Base-by-base conservation (phyloP, 495 filamentous ascomycete species). In the Aspergillus homomorphus region DNA sequence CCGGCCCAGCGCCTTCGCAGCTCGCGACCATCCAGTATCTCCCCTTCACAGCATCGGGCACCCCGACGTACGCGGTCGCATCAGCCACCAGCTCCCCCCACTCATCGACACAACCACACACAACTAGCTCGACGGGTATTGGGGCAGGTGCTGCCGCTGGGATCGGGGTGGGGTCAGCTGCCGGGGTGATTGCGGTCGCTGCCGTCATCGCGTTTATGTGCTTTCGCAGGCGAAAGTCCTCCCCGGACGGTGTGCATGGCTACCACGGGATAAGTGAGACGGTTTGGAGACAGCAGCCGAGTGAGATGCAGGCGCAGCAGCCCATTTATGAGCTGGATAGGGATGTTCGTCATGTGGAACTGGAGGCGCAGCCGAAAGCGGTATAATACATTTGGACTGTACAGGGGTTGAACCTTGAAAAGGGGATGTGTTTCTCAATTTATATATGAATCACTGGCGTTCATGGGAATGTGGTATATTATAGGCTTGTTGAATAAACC, bases 21-120 rank as follows among this genome's bases (percentile, higher is more conserved):
- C 57, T 59, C 19, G 28, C 51, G 15, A 54, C 51, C 14, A 54
- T 59, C 16, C 57, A 59, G 30, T 59, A 59, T 42, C 57, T 59
- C 8, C 57, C 57, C 5, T 7, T 24, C 1, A 42, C 21, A 26
- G 57, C 42, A 5, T 49, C 43, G 2, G 23, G 41, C 6, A 54
- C 57, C 0, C 53, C 53, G 21, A 44, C 51, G 4, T 45, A 50
- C 6, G 41, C 56, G 23, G 51, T 42, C n/a, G 20, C 56, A 10
- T 52, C 56, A 16, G 18, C 48, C 45, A 24, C 45, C 46, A 14
- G 21, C 10, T 14, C 46, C 9, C 2, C 44, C n/a, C 9, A 18
- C 1, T 18, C 44, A 28, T 28, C 26, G 26, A 28, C 1, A 50
- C 45, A 21, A n/a, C 12, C 12, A 45, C n/a, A n/a, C n/a, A 38